Evolutionary conservation across 495 filamentous ascomycete species (phyloP).

Genomic region (Podospora fimiseda): DNA sequence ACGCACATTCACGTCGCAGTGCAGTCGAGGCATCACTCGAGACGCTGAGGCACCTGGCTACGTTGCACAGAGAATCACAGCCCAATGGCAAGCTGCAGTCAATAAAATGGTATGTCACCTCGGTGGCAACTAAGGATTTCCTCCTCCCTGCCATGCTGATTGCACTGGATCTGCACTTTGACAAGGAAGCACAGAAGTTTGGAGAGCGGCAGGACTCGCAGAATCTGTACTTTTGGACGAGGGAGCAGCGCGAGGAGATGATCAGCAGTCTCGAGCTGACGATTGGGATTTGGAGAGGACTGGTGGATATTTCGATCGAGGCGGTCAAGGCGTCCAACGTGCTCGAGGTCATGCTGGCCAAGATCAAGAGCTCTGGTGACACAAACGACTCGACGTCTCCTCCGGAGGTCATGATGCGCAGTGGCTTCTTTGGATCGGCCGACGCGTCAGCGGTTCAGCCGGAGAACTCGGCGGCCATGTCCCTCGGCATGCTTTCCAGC

Average conservation of each 20-base stretch:
- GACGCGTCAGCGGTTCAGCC: constrained; percentile 37
- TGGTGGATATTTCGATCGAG: constrained; percentile 73
- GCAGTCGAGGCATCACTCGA: constrained; percentile 76
- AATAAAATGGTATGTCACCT: constrained; percentile 69
- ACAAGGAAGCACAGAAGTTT: constrained; percentile 33
- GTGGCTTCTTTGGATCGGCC: constrained; percentile 24
- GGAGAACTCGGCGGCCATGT: constrained; percentile 72
- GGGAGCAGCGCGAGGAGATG: constrained; percentile 71
- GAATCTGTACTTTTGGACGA: constrained; percentile 60
- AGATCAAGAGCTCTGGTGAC: constrained; percentile 48
- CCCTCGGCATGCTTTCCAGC: constrained; percentile 68
- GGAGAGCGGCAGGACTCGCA: constrained; percentile 30
- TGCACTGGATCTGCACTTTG: constrained; percentile 64
- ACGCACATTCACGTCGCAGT: constrained; percentile 70
- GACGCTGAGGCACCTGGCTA: constrained; percentile 67
- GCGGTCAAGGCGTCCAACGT: constrained; percentile 77
- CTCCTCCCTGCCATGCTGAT: constrained; percentile 86
- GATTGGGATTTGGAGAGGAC: constrained; percentile 68
- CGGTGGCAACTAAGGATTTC: constrained; percentile 76
- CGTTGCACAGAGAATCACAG: constrained; percentile 68
- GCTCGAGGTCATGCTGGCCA: constrained; percentile 71
- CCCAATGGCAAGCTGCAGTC: constrained; percentile 63
- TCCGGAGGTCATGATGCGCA: constrained; percentile 21
- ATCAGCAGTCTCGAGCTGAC: constrained; percentile 62
- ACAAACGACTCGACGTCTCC: constrained; percentile 12